Conservation (phyloP, 768 basidiomycete species). For the Amanita brunnescens region DNA sequence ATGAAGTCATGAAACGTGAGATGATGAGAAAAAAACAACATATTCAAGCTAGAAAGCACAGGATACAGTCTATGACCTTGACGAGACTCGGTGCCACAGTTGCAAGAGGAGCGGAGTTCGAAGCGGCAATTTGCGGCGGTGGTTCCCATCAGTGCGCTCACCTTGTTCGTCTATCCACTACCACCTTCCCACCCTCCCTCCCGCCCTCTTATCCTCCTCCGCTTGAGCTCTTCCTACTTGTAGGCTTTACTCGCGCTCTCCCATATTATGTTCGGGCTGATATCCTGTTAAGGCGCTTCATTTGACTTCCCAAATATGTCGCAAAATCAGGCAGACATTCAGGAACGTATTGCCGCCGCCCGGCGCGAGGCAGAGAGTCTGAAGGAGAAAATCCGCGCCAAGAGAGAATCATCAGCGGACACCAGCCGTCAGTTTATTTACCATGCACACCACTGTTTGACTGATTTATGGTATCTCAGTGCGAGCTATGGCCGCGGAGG, state of each 20-base stretch:
- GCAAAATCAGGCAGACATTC: conserved; percentile 76
- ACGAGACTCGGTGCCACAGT: not conserved
- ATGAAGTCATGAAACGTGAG: not conserved
- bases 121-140: conserved; percentile 15
- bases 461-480: conserved; percentile 39
- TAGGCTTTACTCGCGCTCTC: conserved; percentile 2
- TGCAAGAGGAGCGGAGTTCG: conserved; percentile 2
- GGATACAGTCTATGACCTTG: not conserved
- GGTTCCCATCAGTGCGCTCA: conserved; percentile 17
- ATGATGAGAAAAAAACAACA: not conserved
- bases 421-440: conserved; percentile 74
- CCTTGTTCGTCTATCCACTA: conserved; percentile 12
- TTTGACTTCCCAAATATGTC: conserved; percentile 41
- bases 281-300: not conserved
- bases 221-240: conserved; percentile 7
- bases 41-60: too few relatives aligned
- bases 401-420: conserved; percentile 95
- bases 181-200: conserved; percentile 18
- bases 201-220: conserved; percentile 6
- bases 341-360: conserved; percentile 91
- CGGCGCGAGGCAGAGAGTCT: conserved; percentile 93
- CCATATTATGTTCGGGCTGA: conserved; percentile 1
- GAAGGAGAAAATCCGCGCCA: conserved; percentile 98
- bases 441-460: conserved; percentile 12
- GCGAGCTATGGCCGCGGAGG: conserved; percentile 96